A percentile compares a stretch with the other conserved stretches of the same genome.
Conservation (phyloP, 257 asterid species). For the Eustoma russellianum region DNA sequence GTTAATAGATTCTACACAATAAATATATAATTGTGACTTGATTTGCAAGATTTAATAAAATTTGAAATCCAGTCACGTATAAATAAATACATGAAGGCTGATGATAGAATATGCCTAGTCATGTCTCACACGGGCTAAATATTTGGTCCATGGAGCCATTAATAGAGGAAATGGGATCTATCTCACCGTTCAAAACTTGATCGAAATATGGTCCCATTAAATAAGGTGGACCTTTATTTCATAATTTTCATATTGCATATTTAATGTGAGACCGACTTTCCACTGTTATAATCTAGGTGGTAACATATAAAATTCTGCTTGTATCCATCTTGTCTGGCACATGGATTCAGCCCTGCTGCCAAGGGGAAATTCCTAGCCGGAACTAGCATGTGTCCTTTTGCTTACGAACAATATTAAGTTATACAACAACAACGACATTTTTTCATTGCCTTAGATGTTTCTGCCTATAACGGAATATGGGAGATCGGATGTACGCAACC, state of each 20-base stretch:
- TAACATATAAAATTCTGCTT: slow-evolving; percentile 22
- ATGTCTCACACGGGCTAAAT: background rate
- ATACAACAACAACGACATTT: no score
- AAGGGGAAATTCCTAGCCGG: no score
- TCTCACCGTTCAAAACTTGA: slow-evolving; percentile 28
- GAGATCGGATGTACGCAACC: no score
- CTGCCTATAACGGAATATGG: no score
- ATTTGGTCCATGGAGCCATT: slow-evolving; percentile 20
- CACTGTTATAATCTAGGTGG: slow-evolving; percentile 38
- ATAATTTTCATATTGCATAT: slow-evolving; percentile 42
- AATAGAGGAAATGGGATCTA: slow-evolving; percentile 19
- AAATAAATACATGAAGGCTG: background rate
- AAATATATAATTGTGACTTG: background rate
- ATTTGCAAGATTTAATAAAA: background rate
- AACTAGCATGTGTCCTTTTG: no score
- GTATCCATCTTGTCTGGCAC: slow-evolving; percentile 52
- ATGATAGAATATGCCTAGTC: no score
- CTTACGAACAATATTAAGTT: no score
- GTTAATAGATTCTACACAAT: no score
- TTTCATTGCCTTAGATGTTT: no score
- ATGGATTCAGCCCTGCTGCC: slow-evolving; percentile 40
- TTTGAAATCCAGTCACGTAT: background rate
- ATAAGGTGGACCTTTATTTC: slow-evolving; percentile 51
- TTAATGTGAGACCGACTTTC: slow-evolving; percentile 52
- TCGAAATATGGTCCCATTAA: slow-evolving; percentile 50